Percentiles rank a stretch among this genome's conserved stretches.
Evolutionary conservation across 2,329 filamentous ascomycete species (phyloP).

Genomic region (Colletotrichum sp.): DNA sequence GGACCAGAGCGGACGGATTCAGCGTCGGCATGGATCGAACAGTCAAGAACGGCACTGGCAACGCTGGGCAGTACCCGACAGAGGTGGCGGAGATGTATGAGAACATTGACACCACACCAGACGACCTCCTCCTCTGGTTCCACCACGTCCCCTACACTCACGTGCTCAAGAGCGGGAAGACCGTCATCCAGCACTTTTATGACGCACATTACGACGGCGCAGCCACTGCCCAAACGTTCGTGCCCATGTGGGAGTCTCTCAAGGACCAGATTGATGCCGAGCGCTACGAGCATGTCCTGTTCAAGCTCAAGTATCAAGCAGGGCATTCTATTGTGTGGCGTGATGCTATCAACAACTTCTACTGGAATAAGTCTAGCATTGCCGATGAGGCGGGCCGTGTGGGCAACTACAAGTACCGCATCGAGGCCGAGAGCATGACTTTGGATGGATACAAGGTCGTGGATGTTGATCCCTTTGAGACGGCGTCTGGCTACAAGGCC

Average conservation of each 20-base stretch:
- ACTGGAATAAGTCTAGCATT: slow-evolving; percentile 64
- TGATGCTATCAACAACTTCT: slow-evolving; percentile 69
- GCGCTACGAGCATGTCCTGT: slow-evolving; percentile 62
- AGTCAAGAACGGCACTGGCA: slow-evolving; percentile 68
- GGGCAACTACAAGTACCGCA: slow-evolving; percentile 64
- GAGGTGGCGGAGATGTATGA: slow-evolving; percentile 65
- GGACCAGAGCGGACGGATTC: slow-evolving; percentile 66
- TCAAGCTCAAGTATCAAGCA: slow-evolving; percentile 67
- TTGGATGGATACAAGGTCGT: slow-evolving; percentile 61
- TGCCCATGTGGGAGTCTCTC: slow-evolving; percentile 56
- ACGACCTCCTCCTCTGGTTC: slow-evolving; percentile 74
- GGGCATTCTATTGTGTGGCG: slow-evolving; percentile 75
- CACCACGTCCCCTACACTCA: slow-evolving; percentile 75
- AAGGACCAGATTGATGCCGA: slow-evolving; percentile 61
- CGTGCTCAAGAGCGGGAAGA: slow-evolving; percentile 63
- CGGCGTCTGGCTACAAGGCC: slow-evolving; percentile 58
- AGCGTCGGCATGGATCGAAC: slow-evolving; percentile 76
- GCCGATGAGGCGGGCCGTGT: slow-evolving; percentile 61
- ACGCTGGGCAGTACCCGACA: slow-evolving; percentile 67
- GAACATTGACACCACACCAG: slow-evolving; percentile 65
- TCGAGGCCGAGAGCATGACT: slow-evolving; percentile 71
- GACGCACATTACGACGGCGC: slow-evolving; percentile 66
- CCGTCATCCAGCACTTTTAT: slow-evolving; percentile 71
- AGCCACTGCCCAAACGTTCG: slow-evolving; percentile 64
- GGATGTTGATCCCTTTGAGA: slow-evolving; percentile 57